Base-by-base conservation (phyloP, 2,329 filamentous ascomycete species). In the Mycosphaerella sp. region DNA sequence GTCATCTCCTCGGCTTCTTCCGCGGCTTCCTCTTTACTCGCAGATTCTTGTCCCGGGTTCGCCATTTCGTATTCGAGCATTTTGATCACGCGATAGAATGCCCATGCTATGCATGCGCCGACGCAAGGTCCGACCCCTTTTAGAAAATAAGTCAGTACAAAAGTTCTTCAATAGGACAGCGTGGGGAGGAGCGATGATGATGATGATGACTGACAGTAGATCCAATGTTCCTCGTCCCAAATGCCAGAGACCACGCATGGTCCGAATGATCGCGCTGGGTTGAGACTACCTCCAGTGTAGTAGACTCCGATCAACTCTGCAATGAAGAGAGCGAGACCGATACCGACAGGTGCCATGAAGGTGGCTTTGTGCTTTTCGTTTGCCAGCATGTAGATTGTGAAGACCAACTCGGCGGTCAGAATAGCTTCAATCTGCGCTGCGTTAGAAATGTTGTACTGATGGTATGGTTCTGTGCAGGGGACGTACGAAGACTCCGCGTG, bases 271-370 rank as follows among this genome's bases (percentile, higher is more conserved):
- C 67, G 58, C 6, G 66, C 66, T 16, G 67, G 67, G 51, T 69
- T 69, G 18, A 69, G 56, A 45, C 60, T 64, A 9, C 71, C 52
- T 63, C 73, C 62, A n/a, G 62, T 64, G 53, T 62, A 64, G 53
- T 56, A 75, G 50, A 42, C 71, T 13, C 65, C 65, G 12, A 62
- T 57, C 43, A 77, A 61, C 52, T 76, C 71, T 25, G 72, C 69
- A 42, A 76, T 67, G 62, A 76, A 77, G 0, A 76, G 66, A 36
- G 72, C 64, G 16, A 66, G 52, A 28, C 64, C 86, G 59, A 89
- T 65, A 46, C 66, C 68, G 30, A 71, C 62, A 4, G 69, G 69
- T 5, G 72, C 72, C 46, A 74, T 69, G 55, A 72, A 73, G 5
- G 71, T 74, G n/a, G 67, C 70, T 51, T 68, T 69, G 58, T 65